Conservation (phyloP, 495 filamentous ascomycete genomes). For the Talaromyces borbonicus region DNA sequence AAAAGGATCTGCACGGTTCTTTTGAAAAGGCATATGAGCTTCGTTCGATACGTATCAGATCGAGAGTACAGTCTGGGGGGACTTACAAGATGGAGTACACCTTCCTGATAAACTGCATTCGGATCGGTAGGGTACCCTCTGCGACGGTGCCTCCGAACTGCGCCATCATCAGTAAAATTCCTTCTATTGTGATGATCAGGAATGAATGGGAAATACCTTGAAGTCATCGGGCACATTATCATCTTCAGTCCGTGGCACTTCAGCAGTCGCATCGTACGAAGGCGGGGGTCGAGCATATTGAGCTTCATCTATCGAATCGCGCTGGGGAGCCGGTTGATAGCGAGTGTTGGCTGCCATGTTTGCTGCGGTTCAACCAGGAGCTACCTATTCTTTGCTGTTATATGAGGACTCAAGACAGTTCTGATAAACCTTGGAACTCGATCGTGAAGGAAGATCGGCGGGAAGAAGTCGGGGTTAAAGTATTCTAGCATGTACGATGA, state of each 20-base stretch:
- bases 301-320: constrained; percentile 58
- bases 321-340: constrained; percentile 61
- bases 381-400: no score
- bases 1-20: constrained; percentile 81
- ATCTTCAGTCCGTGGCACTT: constrained; percentile 64
- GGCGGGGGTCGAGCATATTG: constrained; percentile 79
- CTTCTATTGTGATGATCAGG: background rate
- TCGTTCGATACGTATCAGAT: background rate
- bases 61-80: background rate
- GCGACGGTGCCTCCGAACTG: constrained; percentile 84
- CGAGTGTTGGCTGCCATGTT: constrained; percentile 60
- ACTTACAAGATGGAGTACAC: constrained; percentile 73
- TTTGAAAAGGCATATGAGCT: constrained; percentile 29
- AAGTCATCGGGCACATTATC: constrained; percentile 96
- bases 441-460: background rate
- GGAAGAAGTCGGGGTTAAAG: background rate
- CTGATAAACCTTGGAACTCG: background rate
- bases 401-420: no score
- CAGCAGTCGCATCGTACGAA: constrained; percentile 45
- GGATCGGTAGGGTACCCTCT: constrained; percentile 88
- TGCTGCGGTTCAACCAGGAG: background rate
- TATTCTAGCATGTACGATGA: background rate
- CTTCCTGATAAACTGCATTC: constrained; percentile 97
- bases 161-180: constrained; percentile 8
- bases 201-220: constrained; percentile 52